Evolutionary conservation across 768 basidiomycete genomes (phyloP).

Genomic region (Macrolepiota dolichaula): DNA sequence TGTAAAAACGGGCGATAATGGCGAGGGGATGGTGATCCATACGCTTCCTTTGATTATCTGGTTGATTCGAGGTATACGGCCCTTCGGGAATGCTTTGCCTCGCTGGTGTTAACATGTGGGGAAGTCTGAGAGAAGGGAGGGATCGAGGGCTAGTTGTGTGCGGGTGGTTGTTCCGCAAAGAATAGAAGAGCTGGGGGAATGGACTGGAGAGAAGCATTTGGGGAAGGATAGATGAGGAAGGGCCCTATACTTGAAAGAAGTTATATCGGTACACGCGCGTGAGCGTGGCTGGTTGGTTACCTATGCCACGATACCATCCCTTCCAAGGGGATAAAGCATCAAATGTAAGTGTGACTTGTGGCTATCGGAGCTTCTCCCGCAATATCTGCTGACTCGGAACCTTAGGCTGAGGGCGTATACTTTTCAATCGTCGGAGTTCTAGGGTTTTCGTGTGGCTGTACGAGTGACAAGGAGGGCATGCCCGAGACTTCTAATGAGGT

Average conservation of each 20-base stretch:
- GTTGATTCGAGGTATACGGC: not conserved
- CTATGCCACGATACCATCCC: not conserved
- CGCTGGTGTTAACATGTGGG: not conserved
- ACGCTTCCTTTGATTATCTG: not conserved
- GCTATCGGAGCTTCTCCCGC: not conserved
- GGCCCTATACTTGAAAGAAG: not conserved
- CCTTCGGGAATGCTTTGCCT: not conserved
- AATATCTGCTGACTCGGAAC: slow-evolving; percentile 4
- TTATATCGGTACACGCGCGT: not conserved
- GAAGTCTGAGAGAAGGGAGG: not conserved
- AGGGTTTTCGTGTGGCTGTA: slow-evolving; percentile 3
- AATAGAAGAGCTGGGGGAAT: not conserved
- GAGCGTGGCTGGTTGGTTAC: not conserved
- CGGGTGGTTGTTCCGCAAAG: not conserved
- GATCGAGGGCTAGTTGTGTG: not conserved
- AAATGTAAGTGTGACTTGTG: not conserved
- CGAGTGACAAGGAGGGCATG: not conserved
- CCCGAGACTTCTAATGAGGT: slow-evolving; percentile 8
- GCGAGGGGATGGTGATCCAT: not conserved
- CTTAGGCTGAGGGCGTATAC: not conserved
- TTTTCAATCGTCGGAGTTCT: not conserved
- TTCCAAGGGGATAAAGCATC: not conserved
- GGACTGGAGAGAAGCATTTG: not conserved
- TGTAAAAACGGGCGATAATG: not conserved
- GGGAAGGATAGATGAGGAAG: not conserved